Base-by-base conservation (phyloP, 2,329 filamentous ascomycete species). In the Monilinia fructicola region DNA sequence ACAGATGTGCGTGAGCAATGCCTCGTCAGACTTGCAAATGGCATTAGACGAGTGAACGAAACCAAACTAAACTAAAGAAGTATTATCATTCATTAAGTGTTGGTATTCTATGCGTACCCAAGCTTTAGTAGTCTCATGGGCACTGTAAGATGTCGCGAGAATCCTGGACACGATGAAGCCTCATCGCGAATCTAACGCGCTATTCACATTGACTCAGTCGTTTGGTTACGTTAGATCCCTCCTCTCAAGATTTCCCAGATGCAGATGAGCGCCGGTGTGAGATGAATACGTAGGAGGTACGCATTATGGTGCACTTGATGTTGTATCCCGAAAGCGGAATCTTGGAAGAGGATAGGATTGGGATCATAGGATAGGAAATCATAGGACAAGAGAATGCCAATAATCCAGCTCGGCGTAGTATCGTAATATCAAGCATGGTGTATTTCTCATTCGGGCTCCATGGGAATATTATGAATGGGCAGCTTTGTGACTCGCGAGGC, bases 101-200 rank as follows among this genome's bases (percentile, higher is more conserved):
- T 35, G 31, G 31, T 35, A 35, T 7, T 35, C 12, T 40, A 14
- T 40, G 38, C 14, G 38, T 40, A 40, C 38, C 31, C 9, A 35
- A 6, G 9, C n/a, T n/a, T n/a, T n/a, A 7, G 31, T 35, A 21
- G n/a, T 44, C 18, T 6, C 21, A 26, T n/a, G 40, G 28, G 35
- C n/a, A n/a, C n/a, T n/a, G n/a, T 4, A 12, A 23, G 16, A 48
- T 16, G 14, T 60, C 44, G 28, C 28, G 56, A 60, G 26, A 50
- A 38, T 7, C 21, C 28, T 60, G 44, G 31, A 38, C 9, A 50
- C 44, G n/a, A 18, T 38, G 50, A 50, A 50, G 58, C 58, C 58
- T 61, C 44, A 40, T 61, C 58, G 58, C 58, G 58, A 61, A 61
- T 61, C 58, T 50, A 4, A 61, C 58, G 38, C 58, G 58, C 58